Evolutionary conservation across 1,139 yeast species (phyloP).

Genomic region (Candida gigantensis): DNA sequence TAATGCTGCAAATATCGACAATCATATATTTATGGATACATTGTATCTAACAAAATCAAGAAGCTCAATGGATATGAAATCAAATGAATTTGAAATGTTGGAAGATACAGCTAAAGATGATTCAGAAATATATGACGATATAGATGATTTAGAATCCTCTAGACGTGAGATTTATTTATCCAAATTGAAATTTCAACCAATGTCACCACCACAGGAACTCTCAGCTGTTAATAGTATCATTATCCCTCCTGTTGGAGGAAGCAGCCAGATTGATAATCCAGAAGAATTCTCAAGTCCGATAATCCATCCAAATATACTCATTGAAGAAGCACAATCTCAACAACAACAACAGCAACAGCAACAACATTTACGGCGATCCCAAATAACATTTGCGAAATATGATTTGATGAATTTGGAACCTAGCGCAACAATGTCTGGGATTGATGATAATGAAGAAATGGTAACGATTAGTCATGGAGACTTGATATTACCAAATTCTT

Average conservation of each 20-base stretch:
- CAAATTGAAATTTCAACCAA: constrained; percentile 9
- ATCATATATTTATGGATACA: constrained; percentile 9
- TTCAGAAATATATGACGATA: constrained; percentile 1
- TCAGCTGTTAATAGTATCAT: constrained; percentile 14
- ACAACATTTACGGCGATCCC: neutral
- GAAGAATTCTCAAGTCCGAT: constrained; percentile 12
- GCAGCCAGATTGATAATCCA: constrained; percentile 9
- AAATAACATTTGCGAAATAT: constrained; percentile 12
- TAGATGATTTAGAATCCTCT: constrained; percentile 2
- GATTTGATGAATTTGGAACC: constrained; percentile 16
- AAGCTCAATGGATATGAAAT: constrained; percentile 11
- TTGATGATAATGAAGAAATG: constrained; percentile 7
- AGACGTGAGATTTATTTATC: constrained; percentile 6
- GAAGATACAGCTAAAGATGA: neutral
- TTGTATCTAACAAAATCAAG: constrained; percentile 10
- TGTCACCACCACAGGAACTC: constrained; percentile 10
- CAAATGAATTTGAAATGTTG: constrained; percentile 6
- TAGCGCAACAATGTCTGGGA: constrained; percentile 10
- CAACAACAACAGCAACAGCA: neutral
- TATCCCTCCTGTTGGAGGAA: constrained; percentile 16
- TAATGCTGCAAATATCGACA: too few relatives aligned
- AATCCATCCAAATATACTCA: constrained; percentile 15
- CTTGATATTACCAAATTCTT: constrained; percentile 7
- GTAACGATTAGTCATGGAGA: constrained; percentile 5
- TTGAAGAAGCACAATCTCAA: neutral